These are phyloP conservation scores for Cryptosporidium viatorum DNA, from an alignment of 169 alveolate genomes.

Conservation along the genomic window DNA sequence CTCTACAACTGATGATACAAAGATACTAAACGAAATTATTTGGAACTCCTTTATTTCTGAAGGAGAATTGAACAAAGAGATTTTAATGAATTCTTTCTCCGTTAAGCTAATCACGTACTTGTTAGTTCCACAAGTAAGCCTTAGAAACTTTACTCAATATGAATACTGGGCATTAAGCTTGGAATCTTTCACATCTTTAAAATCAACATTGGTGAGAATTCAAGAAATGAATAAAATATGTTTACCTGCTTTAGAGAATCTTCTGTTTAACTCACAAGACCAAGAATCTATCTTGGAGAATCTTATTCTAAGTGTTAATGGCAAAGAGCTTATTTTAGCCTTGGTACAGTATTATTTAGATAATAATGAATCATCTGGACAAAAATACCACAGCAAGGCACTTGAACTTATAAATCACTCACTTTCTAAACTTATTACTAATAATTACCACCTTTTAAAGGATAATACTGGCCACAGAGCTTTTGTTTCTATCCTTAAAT, in stretches of 20 bases:
- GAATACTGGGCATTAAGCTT: slow-evolving; percentile 55
- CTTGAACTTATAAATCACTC: slow-evolving; percentile 7
- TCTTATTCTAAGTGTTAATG: not conserved
- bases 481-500: slow-evolving; percentile 33
- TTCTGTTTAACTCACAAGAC: not conserved
- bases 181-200: slow-evolving; percentile 33
- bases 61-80: not conserved
- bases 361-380: not conserved
- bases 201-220: slow-evolving; percentile 10
- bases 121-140: not conserved
- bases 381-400: not conserved
- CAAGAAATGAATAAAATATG: slow-evolving; percentile 28
- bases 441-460: slow-evolving; percentile 13
- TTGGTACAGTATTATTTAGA: slow-evolving; percentile 7
- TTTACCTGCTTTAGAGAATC: slow-evolving; percentile 46
- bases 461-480: slow-evolving; percentile 61
- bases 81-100: slow-evolving; percentile 4
- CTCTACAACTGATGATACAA: slow-evolving; percentile 60
- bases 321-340: slow-evolving; percentile 35
- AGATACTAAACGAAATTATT: slow-evolving; percentile 53
- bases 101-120: slow-evolving; percentile 29
- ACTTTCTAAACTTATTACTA: not conserved
- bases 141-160: slow-evolving; percentile 34
- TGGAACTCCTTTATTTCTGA: slow-evolving; percentile 33
- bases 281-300: slow-evolving; percentile 28